These are phyloP conservation scores for Xylariaceae sp. DNA, from an alignment of 2,329 filamentous ascomycete species.

Conservation along the genomic window DNA sequence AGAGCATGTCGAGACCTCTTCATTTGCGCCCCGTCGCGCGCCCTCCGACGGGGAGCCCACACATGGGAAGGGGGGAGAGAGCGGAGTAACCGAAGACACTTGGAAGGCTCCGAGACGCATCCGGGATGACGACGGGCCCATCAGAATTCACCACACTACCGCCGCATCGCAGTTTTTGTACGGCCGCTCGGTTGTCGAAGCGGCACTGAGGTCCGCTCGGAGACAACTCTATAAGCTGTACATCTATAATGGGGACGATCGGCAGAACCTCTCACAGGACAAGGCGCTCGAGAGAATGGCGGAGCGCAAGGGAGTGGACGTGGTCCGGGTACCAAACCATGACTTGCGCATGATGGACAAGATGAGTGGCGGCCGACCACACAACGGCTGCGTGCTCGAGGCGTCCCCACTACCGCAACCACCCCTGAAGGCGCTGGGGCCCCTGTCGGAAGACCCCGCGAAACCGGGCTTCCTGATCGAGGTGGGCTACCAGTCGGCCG, in stretches of 20 bases:
- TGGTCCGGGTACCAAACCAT: conserved; percentile 51
- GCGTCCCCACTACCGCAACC: conserved; percentile 73
- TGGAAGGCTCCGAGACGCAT: too few relatives aligned
- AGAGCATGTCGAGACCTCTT: neutral
- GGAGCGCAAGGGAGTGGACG: conserved; percentile 42
- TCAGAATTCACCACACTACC: conserved; percentile 57
- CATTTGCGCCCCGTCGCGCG: neutral
- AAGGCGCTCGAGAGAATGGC: conserved; percentile 42
- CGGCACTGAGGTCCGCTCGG: conserved; percentile 61
- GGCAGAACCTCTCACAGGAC: conserved; percentile 44
- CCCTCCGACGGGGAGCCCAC: neutral
- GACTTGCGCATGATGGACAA: conserved; percentile 71
- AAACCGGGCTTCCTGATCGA: conserved; percentile 52
- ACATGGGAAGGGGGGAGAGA: neutral
- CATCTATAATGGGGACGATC: conserved; percentile 57
- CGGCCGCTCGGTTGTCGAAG: conserved; percentile 72
- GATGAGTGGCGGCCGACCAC: conserved; percentile 74
- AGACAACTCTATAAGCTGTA: conserved; percentile 83
- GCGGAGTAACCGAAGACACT: neutral
- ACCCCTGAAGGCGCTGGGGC: conserved; percentile 56
- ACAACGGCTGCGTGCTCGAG: conserved; percentile 87
- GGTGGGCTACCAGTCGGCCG: conserved; percentile 62
- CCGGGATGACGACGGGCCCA: conserved; percentile 27
- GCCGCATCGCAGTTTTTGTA: conserved; percentile 90
- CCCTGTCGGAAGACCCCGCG: conserved; percentile 39